These are phyloP conservation scores for Ascochyta koolunga DNA, from an alignment of 2,329 filamentous ascomycete species.

Conservation along the genomic window DNA sequence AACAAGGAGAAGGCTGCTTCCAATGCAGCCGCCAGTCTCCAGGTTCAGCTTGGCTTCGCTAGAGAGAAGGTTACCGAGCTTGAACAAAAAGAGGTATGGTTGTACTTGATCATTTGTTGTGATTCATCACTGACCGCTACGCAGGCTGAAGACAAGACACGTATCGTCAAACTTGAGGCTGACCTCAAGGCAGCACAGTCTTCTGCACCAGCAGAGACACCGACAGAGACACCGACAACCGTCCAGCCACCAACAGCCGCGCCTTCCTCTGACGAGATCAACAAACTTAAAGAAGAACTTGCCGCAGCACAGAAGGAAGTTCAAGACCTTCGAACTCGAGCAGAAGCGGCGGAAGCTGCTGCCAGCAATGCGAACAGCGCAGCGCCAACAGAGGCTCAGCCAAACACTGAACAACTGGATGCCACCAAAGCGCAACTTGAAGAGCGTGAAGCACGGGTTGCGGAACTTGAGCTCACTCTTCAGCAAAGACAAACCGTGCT, in stretches of 20 bases:
- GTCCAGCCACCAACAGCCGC: constrained; percentile 8
- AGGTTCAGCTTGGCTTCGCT: constrained; percentile 55
- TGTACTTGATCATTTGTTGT: too few relatives aligned
- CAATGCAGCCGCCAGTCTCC: constrained; percentile 43
- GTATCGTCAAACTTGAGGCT: constrained; percentile 42
- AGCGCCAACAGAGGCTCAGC: constrained; percentile 49
- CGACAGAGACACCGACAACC: constrained; percentile 16
- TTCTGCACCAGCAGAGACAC: constrained; percentile 20
- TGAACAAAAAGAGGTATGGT: constrained; percentile 62
- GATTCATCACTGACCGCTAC: constrained; percentile 19
- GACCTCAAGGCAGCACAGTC: constrained; percentile 40
- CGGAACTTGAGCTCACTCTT: constrained; percentile 53
- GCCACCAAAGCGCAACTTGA: constrained; percentile 43
- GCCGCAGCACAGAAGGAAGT: constrained; percentile 53
- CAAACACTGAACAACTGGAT: constrained; percentile 54
- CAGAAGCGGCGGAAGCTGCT: constrained; percentile 32
- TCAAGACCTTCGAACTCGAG: constrained; percentile 51
- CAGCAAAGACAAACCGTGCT: constrained; percentile 33
- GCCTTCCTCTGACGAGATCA: constrained; percentile 23
- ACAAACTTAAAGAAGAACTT: constrained; percentile 47
- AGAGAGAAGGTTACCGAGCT: constrained; percentile 68
- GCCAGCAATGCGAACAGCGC: constrained; percentile 9
- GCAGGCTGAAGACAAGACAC: constrained; percentile 50
- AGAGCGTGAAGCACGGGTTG: constrained; percentile 33
- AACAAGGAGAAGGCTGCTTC: constrained; percentile 48